Conservation (phyloP, 257 asterid genomes). For the Nicotiana noctiflora region DNA sequence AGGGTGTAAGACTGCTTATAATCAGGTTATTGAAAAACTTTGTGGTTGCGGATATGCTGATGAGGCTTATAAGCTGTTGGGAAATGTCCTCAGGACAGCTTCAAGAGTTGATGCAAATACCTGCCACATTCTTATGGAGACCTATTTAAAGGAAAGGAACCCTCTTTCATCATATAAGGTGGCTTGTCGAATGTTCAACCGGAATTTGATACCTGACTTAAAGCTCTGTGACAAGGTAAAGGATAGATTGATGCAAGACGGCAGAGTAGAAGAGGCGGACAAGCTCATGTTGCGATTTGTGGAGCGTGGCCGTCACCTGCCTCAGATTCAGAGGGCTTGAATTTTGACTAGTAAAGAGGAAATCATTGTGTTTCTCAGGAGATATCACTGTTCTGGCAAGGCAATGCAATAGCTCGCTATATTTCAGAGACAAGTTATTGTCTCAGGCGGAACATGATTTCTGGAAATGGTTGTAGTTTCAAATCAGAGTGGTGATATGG, state of each 20-base stretch:
- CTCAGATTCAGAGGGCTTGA: constrained; percentile 15
- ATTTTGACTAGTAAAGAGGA: neutral
- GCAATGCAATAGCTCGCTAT: neutral
- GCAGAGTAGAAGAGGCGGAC: constrained; percentile 69
- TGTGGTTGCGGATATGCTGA: constrained; percentile 54
- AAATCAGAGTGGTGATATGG: neutral
- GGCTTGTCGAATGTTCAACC: constrained; percentile 85
- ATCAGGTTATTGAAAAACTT: constrained; percentile 80
- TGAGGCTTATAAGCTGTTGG: constrained; percentile 75
- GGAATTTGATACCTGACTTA: constrained; percentile 76
- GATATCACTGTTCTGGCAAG: neutral
- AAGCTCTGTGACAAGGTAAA: constrained; percentile 76
- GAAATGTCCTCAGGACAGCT: constrained; percentile 60
- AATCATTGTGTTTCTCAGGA: neutral
- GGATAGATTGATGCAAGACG: constrained; percentile 39
- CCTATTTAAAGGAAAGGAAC: constrained; percentile 53
- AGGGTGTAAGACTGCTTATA: constrained; percentile 51
- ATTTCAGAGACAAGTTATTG: neutral
- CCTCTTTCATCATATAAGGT: constrained; percentile 72
- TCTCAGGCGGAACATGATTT: neutral
- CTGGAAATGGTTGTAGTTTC: neutral
- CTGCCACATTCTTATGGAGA: constrained; percentile 64
- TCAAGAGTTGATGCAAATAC: constrained; percentile 59
- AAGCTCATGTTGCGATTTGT: constrained; percentile 79
- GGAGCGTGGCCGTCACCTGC: constrained; percentile 53